phyloP scores from a whole-genome alignment of 768 basidiomycete genomes.

The Russula earlei region DNA sequence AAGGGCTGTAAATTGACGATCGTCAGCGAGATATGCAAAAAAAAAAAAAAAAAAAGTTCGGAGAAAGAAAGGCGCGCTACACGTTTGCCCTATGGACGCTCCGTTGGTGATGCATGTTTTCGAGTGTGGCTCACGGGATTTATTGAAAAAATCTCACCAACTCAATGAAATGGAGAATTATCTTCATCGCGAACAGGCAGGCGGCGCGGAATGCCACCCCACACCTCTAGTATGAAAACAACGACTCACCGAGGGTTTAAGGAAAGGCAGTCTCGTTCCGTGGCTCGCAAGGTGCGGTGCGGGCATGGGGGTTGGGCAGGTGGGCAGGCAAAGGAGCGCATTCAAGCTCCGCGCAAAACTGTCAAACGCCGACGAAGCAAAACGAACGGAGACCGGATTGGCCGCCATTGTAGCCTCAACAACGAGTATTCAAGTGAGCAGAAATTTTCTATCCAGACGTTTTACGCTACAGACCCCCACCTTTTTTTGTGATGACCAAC shows the following conservation, averaged over 20 bases:
- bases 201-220: too few species aligned
- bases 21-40: background rate
- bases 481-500: constrained; percentile 12
- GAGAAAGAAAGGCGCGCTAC: background rate
- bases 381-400: too few species aligned
- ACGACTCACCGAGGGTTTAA: too few species aligned
- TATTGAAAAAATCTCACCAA: constrained; percentile 17
- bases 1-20: background rate
- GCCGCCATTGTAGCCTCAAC: too few species aligned
- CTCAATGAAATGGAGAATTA: constrained; percentile 19
- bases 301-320: too few species aligned
- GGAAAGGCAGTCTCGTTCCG: too few species aligned
- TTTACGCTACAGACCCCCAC: too few species aligned
- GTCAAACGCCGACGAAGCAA: background rate
- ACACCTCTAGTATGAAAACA: too few species aligned
- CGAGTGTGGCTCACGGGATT: constrained; percentile 20
- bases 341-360: constrained; percentile 10
- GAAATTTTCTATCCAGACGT: background rate
- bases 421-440: background rate
- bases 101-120: constrained; percentile 23
- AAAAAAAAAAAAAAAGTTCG: background rate
- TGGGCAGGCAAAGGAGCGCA: background rate
- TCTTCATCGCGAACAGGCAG: constrained; percentile 18
- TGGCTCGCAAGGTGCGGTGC: too few species aligned
- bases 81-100: constrained; percentile 6